Evolutionary conservation across 2,329 filamentous ascomycete species (phyloP).

Genomic region (Mycogone perniciosa): DNA sequence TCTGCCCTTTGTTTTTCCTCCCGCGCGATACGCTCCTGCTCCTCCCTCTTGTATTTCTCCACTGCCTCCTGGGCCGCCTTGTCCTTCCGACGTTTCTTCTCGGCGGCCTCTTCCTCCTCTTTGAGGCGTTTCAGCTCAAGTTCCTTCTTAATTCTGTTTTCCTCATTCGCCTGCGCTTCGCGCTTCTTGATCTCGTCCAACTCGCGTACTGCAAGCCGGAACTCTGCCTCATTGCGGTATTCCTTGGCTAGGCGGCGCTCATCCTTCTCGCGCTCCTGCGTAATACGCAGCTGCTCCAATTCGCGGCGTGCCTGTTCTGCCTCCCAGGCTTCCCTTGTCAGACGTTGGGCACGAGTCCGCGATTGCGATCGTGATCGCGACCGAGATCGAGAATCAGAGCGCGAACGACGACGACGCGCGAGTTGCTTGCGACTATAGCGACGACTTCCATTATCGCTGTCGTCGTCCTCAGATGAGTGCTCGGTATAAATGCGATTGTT

Average conservation of each 20-base stretch:
- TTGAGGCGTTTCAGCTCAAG: constrained; percentile 43
- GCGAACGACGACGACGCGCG: constrained; percentile 22
- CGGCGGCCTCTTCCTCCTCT: constrained; percentile 33
- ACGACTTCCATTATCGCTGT: constrained; percentile 25
- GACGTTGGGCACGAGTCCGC: constrained; percentile 29
- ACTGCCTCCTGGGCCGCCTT: constrained; percentile 27
- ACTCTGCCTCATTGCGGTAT: constrained; percentile 41
- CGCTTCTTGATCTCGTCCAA: constrained; percentile 41
- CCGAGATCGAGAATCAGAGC: constrained; percentile 22
- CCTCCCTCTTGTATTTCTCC: constrained; percentile 43
- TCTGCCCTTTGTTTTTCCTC: constrained; percentile 43
- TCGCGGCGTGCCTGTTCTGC: constrained; percentile 35
- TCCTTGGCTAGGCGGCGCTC: constrained; percentile 33
- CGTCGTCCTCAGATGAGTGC: constrained; percentile 38
- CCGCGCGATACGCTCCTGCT: constrained; percentile 40
- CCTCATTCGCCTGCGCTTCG: constrained; percentile 42
- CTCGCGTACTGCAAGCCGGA: constrained; percentile 43
- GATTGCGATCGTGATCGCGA: constrained; percentile 32
- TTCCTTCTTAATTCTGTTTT: constrained; percentile 46
- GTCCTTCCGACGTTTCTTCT: constrained; percentile 24
- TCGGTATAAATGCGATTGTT: constrained; percentile 51
- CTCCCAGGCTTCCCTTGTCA: constrained; percentile 40
- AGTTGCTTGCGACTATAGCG: constrained; percentile 22
- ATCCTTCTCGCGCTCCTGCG: constrained; percentile 32
- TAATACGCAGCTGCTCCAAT: constrained; percentile 40